These are phyloP conservation scores for Aspergillus aculeatinus DNA, from an alignment of 2,329 filamentous ascomycete genomes.

Conservation along the genomic window DNA sequence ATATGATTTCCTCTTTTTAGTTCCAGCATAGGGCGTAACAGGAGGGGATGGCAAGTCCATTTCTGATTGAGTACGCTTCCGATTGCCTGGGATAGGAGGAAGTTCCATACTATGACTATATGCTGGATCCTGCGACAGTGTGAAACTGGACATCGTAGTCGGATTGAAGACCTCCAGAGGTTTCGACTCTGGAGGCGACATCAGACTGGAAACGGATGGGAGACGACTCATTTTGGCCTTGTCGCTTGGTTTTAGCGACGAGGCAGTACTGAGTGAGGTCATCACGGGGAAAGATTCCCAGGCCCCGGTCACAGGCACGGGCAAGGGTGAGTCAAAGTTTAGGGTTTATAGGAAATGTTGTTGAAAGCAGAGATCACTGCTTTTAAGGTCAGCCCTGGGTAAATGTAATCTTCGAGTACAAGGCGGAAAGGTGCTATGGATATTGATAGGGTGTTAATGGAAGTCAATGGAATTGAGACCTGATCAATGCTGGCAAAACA, in stretches of 20 bases:
- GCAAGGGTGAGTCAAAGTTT: neutral
- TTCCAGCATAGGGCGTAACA: constrained; percentile 45
- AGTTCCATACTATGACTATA: constrained; percentile 36
- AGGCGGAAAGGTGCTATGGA: constrained; percentile 3
- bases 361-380: neutral
- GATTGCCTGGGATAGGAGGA: constrained; percentile 42
- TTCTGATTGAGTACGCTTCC: constrained; percentile 44
- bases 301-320: neutral
- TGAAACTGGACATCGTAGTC: constrained; percentile 27
- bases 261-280: constrained; percentile 27
- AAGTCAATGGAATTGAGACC: constrained; percentile 22
- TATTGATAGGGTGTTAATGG: constrained; percentile 21
- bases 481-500: constrained; percentile 19
- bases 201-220: constrained; percentile 45
- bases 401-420: neutral
- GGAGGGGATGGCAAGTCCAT: constrained; percentile 48
- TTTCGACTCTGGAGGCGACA: constrained; percentile 50
- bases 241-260: constrained; percentile 23
- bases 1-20: constrained; percentile 40
- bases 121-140: constrained; percentile 29
- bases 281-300: constrained; percentile 19
- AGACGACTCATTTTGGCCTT: constrained; percentile 42
- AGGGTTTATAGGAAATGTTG: neutral
- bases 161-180: constrained; percentile 50
- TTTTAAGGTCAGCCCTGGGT: constrained; percentile 1